Conservation (phyloP, 208 protist genomes). For the Kentomonas sorsogonicus region DNA sequence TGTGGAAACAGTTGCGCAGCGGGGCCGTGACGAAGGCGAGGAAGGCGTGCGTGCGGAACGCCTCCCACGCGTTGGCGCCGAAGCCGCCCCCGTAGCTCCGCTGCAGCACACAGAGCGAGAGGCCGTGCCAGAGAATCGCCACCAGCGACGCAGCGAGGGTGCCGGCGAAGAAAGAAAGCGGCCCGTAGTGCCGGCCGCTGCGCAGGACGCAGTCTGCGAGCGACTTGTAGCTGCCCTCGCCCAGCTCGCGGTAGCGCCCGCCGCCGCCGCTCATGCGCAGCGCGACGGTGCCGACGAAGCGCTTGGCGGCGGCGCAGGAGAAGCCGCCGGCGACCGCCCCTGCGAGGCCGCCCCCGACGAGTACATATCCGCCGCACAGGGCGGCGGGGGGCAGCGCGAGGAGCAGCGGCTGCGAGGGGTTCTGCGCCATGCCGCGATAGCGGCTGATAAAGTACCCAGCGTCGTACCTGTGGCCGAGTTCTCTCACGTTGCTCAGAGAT, state of each 20-base stretch:
- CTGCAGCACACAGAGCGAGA: conserved; percentile 56
- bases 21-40: conserved; percentile 79
- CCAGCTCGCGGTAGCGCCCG: conserved; percentile 39
- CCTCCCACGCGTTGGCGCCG: conserved; percentile 44
- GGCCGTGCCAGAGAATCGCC: conserved; percentile 66
- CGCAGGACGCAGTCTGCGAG: conserved; percentile 49
- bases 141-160: conserved; percentile 43
- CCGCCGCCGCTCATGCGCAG: conserved; percentile 53
- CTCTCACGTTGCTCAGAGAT: no score
- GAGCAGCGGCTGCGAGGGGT: conserved; percentile 74
- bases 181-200: conserved; percentile 57
- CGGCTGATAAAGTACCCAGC: conserved; percentile 45
- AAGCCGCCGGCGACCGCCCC: conserved; percentile 60
- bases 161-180: conserved; percentile 75
- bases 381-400: conserved; percentile 53
- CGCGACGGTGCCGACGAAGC: conserved; percentile 57
- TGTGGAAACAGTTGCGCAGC: conserved; percentile 77
- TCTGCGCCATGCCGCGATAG: conserved; percentile 76
- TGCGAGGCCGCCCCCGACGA: conserved; percentile 34
- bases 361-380: conserved; percentile 72
- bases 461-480: conserved; percentile 26
- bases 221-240: conserved; percentile 37
- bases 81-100: conserved; percentile 31
- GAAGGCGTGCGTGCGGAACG: conserved; percentile 72
- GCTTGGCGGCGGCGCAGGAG: conserved; percentile 52